Percentiles rank a stretch among this genome's conserved stretches.
Evolutionary conservation across 768 basidiomycete species (phyloP).

Genomic region (Suillus americanus): DNA sequence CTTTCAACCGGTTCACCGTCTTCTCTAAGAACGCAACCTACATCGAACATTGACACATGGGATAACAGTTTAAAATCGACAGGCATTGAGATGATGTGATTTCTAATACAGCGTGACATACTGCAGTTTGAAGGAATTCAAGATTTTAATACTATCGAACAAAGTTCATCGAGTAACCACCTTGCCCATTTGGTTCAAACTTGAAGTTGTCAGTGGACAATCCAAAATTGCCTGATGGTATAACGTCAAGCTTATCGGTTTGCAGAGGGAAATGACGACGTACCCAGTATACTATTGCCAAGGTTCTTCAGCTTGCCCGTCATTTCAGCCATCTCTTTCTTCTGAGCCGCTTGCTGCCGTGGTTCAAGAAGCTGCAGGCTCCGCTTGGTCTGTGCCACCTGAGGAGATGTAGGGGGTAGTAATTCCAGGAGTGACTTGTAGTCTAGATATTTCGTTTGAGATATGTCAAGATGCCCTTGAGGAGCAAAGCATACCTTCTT

Average conservation of each 20-base stretch:
- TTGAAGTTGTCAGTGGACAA: slow-evolving; percentile 97
- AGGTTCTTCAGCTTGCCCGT: slow-evolving; percentile 88
- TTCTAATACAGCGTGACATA: background rate
- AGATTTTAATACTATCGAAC: slow-evolving; percentile 37
- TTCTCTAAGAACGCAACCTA: slow-evolving; percentile 20
- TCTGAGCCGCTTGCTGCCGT: slow-evolving; percentile 73
- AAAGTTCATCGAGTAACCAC: slow-evolving; percentile 96
- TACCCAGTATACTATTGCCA: slow-evolving; percentile 88
- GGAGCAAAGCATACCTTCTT: slow-evolving; percentile 64
- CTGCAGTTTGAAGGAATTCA: background rate
- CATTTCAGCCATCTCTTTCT: slow-evolving; percentile 90
- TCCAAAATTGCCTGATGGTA: slow-evolving; percentile 78
- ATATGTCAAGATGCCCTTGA: background rate
- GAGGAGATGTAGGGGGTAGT: slow-evolving; percentile 54
- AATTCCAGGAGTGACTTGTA: slow-evolving; percentile 71
- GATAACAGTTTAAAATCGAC: background rate
- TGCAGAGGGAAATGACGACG: slow-evolving; percentile 15
- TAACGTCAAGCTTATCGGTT: slow-evolving; percentile 2
- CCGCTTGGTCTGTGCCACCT: slow-evolving; percentile 45
- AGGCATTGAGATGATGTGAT: background rate
- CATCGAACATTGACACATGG: slow-evolving; percentile 14
- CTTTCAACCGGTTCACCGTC: slow-evolving; percentile 26
- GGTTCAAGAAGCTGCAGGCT: slow-evolving; percentile 60
- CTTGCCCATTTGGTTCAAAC: slow-evolving; percentile 89
- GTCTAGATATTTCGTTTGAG: slow-evolving; percentile 46